Conservation (phyloP, 768 basidiomycete genomes). For the Calocera viscosa region DNA sequence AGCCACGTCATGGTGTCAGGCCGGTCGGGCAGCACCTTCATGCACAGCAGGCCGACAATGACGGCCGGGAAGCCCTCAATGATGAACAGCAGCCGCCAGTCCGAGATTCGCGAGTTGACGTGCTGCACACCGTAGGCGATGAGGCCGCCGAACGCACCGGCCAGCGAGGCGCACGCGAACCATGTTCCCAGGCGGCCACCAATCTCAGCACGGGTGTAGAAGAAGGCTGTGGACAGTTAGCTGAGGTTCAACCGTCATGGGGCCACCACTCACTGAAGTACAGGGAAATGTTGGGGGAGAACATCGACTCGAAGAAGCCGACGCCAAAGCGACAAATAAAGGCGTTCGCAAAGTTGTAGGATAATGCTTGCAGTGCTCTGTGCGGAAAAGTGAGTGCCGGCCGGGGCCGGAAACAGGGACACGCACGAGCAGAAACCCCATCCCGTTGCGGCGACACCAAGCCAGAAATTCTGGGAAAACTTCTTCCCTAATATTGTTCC, state of each 20-base stretch:
- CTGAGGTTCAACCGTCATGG: neutral
- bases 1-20: constrained; percentile 6
- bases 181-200: constrained; percentile 9
- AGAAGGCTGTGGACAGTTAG: constrained; percentile 8
- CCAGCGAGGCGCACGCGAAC: constrained; percentile 5
- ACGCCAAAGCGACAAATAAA: constrained; percentile 3
- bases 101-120: constrained; percentile 14
- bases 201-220: constrained; percentile 9
- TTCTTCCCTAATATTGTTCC: constrained; percentile 9
- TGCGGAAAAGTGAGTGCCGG: neutral
- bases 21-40: neutral
- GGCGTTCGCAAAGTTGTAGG: constrained; percentile 5
- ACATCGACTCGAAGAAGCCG: neutral
- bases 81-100: constrained; percentile 18
- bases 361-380: constrained; percentile 1
- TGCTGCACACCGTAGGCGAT: constrained; percentile 23
- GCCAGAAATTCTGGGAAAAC: constrained; percentile 8
- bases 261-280: neutral
- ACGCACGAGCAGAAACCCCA: constrained; percentile 9
- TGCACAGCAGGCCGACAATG: neutral
- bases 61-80: constrained; percentile 13
- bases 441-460: constrained; percentile 9
- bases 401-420: neutral
- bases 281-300: constrained; percentile 5
- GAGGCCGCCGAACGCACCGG: constrained; percentile 25